These are phyloP conservation scores for Asterochloris sp. DNA, from an alignment of 139 green algal species.

Conservation along the genomic window DNA sequence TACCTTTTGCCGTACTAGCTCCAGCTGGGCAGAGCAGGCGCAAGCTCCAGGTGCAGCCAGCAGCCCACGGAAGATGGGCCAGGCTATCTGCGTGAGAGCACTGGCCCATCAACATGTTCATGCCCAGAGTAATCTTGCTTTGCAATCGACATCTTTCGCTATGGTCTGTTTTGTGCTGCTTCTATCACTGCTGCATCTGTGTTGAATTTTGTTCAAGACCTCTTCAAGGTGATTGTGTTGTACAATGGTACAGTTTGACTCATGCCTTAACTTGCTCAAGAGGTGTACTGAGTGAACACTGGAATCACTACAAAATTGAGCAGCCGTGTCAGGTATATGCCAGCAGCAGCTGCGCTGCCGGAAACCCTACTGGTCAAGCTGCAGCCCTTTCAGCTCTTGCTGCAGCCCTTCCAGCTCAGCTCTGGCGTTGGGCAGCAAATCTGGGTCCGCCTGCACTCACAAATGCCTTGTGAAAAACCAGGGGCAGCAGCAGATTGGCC, in stretches of 20 bases:
- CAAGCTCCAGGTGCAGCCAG: neutral
- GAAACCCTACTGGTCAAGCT: neutral
- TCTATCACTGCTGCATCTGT: too few relatives aligned
- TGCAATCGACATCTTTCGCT: too few relatives aligned
- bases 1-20: neutral
- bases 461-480: neutral
- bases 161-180: too few relatives aligned
- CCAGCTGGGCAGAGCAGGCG: neutral
- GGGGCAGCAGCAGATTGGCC: neutral
- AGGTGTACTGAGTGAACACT: too few relatives aligned
- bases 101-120: too few relatives aligned
- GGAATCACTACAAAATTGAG: too few relatives aligned
- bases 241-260: too few relatives aligned
- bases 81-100: neutral
- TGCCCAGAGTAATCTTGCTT: too few relatives aligned
- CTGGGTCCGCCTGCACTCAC: slow-evolving; percentile 6
- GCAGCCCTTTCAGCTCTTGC: slow-evolving; percentile 1
- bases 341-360: neutral
- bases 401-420: neutral
- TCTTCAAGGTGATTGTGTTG: too few relatives aligned
- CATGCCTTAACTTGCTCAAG: too few relatives aligned
- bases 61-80: neutral
- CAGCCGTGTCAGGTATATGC: neutral
- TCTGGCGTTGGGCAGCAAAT: neutral
- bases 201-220: too few relatives aligned